Evolutionary conservation across 192 early-diverging fungal species (phyloP).

Genomic region (Piromyces sp.): DNA sequence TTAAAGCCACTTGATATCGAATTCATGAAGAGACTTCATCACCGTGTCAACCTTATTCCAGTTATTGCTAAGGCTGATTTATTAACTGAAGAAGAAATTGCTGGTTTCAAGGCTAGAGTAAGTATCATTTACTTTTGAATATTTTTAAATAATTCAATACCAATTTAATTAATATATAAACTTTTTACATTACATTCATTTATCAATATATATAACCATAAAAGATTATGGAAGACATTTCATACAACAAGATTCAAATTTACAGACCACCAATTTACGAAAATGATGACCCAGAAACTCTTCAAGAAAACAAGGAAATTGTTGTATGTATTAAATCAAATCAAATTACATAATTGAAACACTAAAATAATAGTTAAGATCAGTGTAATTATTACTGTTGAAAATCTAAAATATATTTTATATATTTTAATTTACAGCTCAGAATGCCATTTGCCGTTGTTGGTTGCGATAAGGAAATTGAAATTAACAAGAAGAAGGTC

Average conservation of each 20-base stretch:
- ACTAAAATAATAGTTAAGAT: too few species aligned
- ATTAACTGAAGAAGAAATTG: constrained; percentile 45
- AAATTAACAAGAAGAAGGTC: constrained; percentile 49
- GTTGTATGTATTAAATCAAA: neutral
- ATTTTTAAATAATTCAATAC: too few species aligned
- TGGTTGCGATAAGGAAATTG: constrained; percentile 66
- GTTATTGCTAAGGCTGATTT: constrained; percentile 84
- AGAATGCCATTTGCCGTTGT: constrained; percentile 3
- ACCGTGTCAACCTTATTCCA: constrained; percentile 73
- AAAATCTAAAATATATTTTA: too few species aligned
- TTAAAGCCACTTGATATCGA: constrained; percentile 83
- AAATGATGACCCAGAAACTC: constrained; percentile 64
- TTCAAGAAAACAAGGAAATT: constrained; percentile 7
- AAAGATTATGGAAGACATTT: constrained; percentile 63
- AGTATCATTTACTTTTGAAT: neutral
- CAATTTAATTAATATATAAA: too few species aligned
- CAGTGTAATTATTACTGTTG: too few species aligned
- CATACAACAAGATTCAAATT: constrained; percentile 68
- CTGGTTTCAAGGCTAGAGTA: constrained; percentile 6
- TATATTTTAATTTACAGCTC: neutral
- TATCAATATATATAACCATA: too few species aligned
- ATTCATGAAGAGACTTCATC: constrained; percentile 84
- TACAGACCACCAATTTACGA: constrained; percentile 69
- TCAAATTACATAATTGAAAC: too few species aligned
- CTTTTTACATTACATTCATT: too few species aligned